phyloP scores from a whole-genome alignment of 2,329 filamentous ascomycete species.

The Claviceps humidiphila region DNA sequence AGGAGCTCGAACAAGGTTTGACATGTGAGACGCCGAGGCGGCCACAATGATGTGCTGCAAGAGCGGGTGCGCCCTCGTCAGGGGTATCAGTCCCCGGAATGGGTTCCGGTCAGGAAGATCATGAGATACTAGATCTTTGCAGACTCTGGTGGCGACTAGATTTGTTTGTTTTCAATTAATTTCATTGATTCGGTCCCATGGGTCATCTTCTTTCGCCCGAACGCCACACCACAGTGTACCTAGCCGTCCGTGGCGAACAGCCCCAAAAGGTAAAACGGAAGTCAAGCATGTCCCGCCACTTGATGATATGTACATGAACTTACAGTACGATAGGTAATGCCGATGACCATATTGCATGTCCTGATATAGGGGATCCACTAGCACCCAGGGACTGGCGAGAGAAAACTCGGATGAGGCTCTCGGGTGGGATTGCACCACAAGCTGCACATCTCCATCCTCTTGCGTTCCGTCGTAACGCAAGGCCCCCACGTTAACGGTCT shows the following conservation, averaged over 20 bases:
- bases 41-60: slow-evolving; percentile 35
- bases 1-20: slow-evolving; percentile 25
- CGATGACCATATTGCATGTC: slow-evolving; percentile 35
- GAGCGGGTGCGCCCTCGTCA: slow-evolving; percentile 27
- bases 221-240: slow-evolving; percentile 3
- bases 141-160: slow-evolving; percentile 35
- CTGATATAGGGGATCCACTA: slow-evolving; percentile 35
- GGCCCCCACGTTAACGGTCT: not conserved
- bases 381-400: slow-evolving; percentile 20
- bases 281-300: not conserved
- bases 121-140: slow-evolving; percentile 36
- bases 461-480: not conserved
- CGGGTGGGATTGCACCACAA: slow-evolving; percentile 13
- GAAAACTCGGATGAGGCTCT: slow-evolving; percentile 9
- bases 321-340: slow-evolving; percentile 30
- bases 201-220: not conserved
- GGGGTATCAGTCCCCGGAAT: slow-evolving; percentile 30
- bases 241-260: not conserved
- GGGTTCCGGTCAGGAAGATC: slow-evolving; percentile 32
- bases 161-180: not conserved
- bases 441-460: slow-evolving; percentile 13
- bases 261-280: not conserved
- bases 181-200: not conserved
- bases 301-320: slow-evolving; percentile 7
- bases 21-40: slow-evolving; percentile 34